phyloP scores from a whole-genome alignment of 2,329 filamentous ascomycete genomes.

The Microascus cirrosus region DNA sequence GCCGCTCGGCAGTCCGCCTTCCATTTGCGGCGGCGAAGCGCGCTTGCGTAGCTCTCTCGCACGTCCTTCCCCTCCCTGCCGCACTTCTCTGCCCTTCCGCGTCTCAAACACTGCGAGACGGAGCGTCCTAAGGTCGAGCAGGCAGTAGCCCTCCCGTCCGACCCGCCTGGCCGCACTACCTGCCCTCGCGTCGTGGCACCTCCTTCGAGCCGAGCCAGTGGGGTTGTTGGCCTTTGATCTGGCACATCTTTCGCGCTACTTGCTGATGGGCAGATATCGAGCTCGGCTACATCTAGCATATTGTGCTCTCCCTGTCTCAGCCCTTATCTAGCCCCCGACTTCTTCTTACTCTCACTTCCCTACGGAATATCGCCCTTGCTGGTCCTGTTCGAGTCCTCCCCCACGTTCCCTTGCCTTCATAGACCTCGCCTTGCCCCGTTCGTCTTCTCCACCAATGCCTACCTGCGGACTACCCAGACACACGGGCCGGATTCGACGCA shows the following conservation, averaged over 20 bases:
- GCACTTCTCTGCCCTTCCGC: neutral
- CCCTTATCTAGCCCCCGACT: neutral
- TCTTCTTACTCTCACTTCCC: neutral
- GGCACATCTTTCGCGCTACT: neutral
- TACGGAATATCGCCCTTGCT: neutral
- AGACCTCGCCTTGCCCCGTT: neutral
- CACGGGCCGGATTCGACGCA: neutral
- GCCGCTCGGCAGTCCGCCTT: slow-evolving; percentile 6
- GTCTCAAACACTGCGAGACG: neutral
- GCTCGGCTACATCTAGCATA: neutral
- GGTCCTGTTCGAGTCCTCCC: neutral
- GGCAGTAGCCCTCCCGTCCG: neutral
- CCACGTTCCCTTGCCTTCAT: neutral
- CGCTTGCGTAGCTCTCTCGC: no score
- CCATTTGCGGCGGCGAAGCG: slow-evolving; percentile 9
- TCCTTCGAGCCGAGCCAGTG: neutral
- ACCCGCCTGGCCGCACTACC: neutral
- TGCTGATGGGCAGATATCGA: slow-evolving; percentile 5
- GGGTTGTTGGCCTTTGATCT: neutral
- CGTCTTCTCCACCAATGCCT: neutral
- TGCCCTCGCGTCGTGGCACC: neutral
- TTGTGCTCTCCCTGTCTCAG: neutral
- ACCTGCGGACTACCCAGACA: neutral
- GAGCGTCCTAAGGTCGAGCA: neutral
- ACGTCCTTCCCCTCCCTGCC: neutral